phyloP scores from a whole-genome alignment of 257 asterid species.

The Solanum medicagineum region DNA sequence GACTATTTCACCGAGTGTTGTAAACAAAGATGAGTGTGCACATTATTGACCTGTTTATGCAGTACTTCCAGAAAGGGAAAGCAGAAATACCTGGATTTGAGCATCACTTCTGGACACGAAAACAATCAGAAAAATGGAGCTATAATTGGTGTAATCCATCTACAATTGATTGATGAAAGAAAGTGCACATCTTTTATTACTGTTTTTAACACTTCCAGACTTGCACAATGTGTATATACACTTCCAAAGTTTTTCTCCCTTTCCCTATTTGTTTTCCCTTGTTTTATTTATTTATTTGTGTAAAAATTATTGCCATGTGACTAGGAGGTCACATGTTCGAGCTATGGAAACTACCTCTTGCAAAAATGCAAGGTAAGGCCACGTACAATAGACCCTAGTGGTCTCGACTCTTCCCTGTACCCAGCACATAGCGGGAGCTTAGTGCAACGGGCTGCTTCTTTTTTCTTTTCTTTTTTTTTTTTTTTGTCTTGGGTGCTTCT shows the following conservation, averaged over 20 bases:
- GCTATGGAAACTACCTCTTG: too few relatives aligned
- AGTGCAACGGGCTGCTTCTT: neutral
- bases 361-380: neutral
- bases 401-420: neutral
- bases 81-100: neutral
- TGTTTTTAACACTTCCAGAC: neutral
- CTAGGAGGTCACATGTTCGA: neutral
- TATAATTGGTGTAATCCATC: neutral
- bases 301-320: neutral
- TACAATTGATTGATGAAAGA: neutral
- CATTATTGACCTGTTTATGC: neutral
- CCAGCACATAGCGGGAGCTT: neutral
- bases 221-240: neutral
- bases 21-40: neutral
- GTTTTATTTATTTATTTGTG: neutral
- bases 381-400: neutral
- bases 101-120: neutral
- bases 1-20: neutral
- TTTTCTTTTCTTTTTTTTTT: accelerated
- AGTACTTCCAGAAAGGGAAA: neutral
- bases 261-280: neutral
- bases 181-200: neutral
- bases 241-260: neutral
- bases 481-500: neutral
- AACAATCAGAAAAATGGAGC: neutral